Evolutionary conservation across 1,284 basidiomycete genomes (phyloP).

Genomic region (Earliella scabrosa): DNA sequence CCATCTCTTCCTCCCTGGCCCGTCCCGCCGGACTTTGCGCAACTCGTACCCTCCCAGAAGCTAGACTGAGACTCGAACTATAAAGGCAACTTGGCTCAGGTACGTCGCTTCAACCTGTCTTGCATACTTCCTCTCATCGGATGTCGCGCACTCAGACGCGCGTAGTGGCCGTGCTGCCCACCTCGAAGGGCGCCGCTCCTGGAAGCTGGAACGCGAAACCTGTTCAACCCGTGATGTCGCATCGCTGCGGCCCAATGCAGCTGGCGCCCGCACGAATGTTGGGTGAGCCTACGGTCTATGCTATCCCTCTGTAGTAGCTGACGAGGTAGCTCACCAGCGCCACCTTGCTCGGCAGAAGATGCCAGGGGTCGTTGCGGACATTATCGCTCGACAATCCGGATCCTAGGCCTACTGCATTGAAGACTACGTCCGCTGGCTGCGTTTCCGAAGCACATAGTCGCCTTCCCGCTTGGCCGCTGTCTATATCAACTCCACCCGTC

Average conservation of each 20-base stretch:
- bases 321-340: slow-evolving; percentile 36
- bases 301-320: slow-evolving; percentile 27
- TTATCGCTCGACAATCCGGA: too few relatives aligned
- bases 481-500: too few relatives aligned
- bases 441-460: too few relatives aligned
- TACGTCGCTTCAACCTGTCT: slow-evolving; percentile 10
- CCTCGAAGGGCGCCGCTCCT: slow-evolving; percentile 37
- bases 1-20: not conserved
- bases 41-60: slow-evolving; percentile 26
- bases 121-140: not conserved
- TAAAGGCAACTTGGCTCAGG: slow-evolving; percentile 76
- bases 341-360: slow-evolving; percentile 65
- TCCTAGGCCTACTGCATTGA: too few relatives aligned
- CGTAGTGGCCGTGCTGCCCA: slow-evolving; percentile 72
- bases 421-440: too few relatives aligned
- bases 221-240: slow-evolving; percentile 77
- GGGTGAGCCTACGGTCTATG: slow-evolving; percentile 53
- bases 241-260: slow-evolving; percentile 62
- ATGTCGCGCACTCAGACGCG: slow-evolving; percentile 45
- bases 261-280: slow-evolving; percentile 46
- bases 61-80: slow-evolving; percentile 34
- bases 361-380: slow-evolving; percentile 67
- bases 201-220: slow-evolving; percentile 66
- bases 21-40: slow-evolving; percentile 25
- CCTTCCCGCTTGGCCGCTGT: too few relatives aligned